Percentiles rank a stretch among this genome's conserved stretches.
Conservation (phyloP, 2,329 filamentous ascomycete genomes). For the Sporothrix inflata region DNA sequence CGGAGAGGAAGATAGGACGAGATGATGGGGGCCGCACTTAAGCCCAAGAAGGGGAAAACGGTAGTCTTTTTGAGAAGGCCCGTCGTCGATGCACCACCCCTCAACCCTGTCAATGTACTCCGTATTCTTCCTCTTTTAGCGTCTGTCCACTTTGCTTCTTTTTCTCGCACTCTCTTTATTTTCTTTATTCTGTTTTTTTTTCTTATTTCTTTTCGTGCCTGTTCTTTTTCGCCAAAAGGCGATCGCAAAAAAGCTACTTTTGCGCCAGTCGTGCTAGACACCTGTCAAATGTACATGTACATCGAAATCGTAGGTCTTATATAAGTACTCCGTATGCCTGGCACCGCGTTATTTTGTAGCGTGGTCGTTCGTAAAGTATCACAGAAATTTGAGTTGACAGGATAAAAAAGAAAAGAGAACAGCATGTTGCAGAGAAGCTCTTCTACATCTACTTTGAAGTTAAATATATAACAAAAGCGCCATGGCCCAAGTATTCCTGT, state of each 20-base stretch:
- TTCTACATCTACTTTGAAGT: too few species aligned
- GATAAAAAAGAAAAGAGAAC: too few species aligned
- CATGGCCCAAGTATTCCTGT: too few species aligned
- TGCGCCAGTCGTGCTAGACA: constrained; percentile 14
- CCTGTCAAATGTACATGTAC: constrained; percentile 2
- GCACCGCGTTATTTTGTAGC: background rate
- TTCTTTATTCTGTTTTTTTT: background rate
- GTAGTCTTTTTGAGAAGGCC: constrained; percentile 3
- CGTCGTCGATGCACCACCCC: background rate
- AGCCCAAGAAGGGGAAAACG: constrained; percentile 18
- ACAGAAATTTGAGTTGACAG: too few species aligned
- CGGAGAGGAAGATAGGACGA: background rate
- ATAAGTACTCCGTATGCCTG: too few species aligned
- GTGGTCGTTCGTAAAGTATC: too few species aligned
- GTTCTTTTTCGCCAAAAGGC: background rate
- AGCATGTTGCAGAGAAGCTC: too few species aligned
- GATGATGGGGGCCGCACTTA: constrained; percentile 17
- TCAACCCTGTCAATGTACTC: constrained; percentile 13
- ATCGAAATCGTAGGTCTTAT: background rate
- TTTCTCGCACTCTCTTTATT: background rate
- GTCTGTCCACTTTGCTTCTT: background rate
- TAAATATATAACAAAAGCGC: too few species aligned
- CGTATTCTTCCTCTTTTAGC: constrained; percentile 1
- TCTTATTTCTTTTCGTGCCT: constrained; percentile 19
- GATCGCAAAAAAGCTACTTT: background rate